phyloP scores from a whole-genome alignment of 352 stramenopile genomes.

The Globisporangium irregulare region DNA sequence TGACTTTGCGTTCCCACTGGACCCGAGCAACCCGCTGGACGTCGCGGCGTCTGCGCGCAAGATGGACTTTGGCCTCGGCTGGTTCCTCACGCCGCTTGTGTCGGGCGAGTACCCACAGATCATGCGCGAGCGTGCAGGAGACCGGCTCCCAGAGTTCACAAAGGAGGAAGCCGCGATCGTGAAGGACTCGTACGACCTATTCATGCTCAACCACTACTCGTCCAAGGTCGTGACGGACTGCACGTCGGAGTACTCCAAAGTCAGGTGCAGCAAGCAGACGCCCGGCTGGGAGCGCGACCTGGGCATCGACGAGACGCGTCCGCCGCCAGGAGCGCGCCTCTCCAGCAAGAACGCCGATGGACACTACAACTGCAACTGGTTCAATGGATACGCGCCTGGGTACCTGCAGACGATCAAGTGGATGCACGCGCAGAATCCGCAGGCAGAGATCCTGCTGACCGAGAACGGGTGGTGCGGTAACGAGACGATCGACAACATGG shows the following conservation, averaged over 20 bases:
- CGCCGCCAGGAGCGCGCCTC: slow-evolving; percentile 51
- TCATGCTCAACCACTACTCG: slow-evolving; percentile 95
- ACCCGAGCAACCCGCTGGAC: slow-evolving; percentile 44
- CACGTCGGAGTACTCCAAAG: slow-evolving; percentile 31
- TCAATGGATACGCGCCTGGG: slow-evolving; percentile 39
- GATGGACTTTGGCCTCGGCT: slow-evolving; percentile 89
- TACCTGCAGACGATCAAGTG: slow-evolving; percentile 45
- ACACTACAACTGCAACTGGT: slow-evolving; percentile 40
- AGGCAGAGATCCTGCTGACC: slow-evolving; percentile 38
- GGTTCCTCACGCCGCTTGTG: slow-evolving; percentile 90
- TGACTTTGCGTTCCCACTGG: slow-evolving; percentile 78
- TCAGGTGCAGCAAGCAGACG: slow-evolving; percentile 30
- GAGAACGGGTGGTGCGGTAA: slow-evolving; percentile 59
- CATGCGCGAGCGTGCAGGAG: slow-evolving; percentile 82
- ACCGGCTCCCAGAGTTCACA: slow-evolving; percentile 88
- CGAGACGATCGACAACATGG: slow-evolving; percentile 39
- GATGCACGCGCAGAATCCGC: slow-evolving; percentile 33
- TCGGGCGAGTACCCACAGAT: slow-evolving; percentile 88
- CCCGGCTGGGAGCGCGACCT: slow-evolving; percentile 44
- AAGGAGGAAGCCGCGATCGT: slow-evolving; percentile 61
- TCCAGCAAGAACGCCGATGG: slow-evolving; percentile 33
- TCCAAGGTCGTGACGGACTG: slow-evolving; percentile 58
- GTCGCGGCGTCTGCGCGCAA: slow-evolving; percentile 68
- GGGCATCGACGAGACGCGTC: slow-evolving; percentile 46
- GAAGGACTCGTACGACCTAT: slow-evolving; percentile 88